Evolutionary conservation across 352 stramenopile genomes (phyloP).

Genomic region (Phytophthora foliorum): DNA sequence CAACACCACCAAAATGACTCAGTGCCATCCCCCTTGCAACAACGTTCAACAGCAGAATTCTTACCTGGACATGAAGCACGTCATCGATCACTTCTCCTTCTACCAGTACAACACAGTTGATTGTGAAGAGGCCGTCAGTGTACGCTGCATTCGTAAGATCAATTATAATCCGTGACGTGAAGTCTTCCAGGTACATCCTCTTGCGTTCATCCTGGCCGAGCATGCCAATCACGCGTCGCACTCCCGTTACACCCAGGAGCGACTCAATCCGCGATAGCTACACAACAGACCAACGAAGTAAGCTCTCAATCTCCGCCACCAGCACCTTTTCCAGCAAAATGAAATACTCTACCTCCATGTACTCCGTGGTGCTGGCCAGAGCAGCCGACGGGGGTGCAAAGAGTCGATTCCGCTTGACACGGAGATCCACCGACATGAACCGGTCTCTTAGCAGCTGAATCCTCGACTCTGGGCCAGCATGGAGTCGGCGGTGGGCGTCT

Average conservation of each 20-base stretch:
- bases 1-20: neutral
- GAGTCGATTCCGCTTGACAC: constrained; percentile 87
- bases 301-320: neutral
- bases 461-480: constrained; percentile 63
- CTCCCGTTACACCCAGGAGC: constrained; percentile 78
- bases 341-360: constrained; percentile 67
- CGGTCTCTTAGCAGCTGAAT: constrained; percentile 75
- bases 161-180: constrained; percentile 84
- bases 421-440: constrained; percentile 76
- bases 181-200: constrained; percentile 82
- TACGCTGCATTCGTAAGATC: constrained; percentile 81
- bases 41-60: constrained; percentile 4
- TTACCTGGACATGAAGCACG: constrained; percentile 90
- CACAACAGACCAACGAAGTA: constrained; percentile 3
- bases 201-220: constrained; percentile 87
- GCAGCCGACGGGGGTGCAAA: constrained; percentile 73
- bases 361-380: constrained; percentile 64
- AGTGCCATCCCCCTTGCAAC: neutral
- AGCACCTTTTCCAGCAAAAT: neutral
- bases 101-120: constrained; percentile 94
- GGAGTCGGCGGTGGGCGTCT: constrained; percentile 64
- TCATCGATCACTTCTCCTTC: constrained; percentile 95
- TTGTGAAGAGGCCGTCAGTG: constrained; percentile 91
- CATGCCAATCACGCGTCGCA: constrained; percentile 88
- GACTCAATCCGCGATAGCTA: constrained; percentile 91